A percentile compares a stretch with the other conserved stretches of the same genome.
Conservation (phyloP, 2,329 filamentous ascomycete species). For the Ceratocystis variospora region DNA sequence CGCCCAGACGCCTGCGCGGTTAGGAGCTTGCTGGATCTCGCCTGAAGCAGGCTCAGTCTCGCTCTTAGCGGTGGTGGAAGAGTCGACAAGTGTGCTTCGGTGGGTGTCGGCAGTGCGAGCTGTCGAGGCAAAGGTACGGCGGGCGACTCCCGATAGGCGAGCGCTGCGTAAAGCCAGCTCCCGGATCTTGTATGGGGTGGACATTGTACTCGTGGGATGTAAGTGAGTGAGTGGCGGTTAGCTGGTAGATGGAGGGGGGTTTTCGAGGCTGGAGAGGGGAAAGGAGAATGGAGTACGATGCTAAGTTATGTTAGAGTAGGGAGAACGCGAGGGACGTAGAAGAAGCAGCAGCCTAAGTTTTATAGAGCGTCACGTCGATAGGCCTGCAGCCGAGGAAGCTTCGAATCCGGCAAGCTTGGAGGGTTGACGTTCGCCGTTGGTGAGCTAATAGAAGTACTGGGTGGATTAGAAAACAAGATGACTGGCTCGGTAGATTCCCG, state of each 20-base stretch:
- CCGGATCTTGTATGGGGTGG: not conserved
- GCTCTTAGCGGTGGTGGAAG: slow-evolving; percentile 5
- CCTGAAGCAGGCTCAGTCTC: slow-evolving; percentile 31
- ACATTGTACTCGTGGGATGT: not conserved
- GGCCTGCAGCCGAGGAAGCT: too few species aligned
- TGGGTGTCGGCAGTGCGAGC: not conserved
- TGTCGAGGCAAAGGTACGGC: not conserved
- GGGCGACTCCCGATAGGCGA: not conserved
- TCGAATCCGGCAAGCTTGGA: too few species aligned
- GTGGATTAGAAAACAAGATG: too few species aligned
- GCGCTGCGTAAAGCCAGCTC: not conserved
- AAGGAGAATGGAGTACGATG: not conserved
- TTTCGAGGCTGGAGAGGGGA: not conserved
- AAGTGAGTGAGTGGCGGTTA: not conserved
- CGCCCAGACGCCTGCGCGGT: slow-evolving; percentile 70
- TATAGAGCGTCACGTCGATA: too few species aligned
- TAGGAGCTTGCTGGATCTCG: slow-evolving; percentile 62
- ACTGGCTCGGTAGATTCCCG: too few species aligned
- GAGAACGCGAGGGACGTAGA: not conserved
- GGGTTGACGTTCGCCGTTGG: too few species aligned
- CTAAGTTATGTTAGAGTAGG: not conserved
- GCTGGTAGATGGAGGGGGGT: not conserved
- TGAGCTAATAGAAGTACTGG: too few species aligned
- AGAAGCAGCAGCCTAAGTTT: not conserved
- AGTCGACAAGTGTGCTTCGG: slow-evolving; percentile 8